These are phyloP conservation scores for Taxillus chinensis DNA, from an alignment of 164 flowering plant species.

Conservation along the genomic window DNA sequence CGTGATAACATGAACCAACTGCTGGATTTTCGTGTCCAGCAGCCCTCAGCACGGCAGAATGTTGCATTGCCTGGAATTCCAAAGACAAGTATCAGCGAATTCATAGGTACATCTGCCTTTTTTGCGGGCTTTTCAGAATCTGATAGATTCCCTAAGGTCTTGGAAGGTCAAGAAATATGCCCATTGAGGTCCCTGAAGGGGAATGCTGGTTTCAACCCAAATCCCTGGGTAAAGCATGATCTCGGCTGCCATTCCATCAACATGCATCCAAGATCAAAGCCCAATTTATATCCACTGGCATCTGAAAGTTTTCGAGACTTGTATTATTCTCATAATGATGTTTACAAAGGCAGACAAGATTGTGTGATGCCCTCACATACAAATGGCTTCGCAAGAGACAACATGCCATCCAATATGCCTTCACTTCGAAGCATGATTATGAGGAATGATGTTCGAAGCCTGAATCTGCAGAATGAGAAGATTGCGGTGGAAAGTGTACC, in stretches of 20 bases:
- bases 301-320: conserved; percentile 31
- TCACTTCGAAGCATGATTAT: conserved; percentile 15
- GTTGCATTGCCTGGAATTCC: conserved; percentile 18
- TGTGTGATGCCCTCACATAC: conserved; percentile 18
- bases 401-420: conserved; percentile 15
- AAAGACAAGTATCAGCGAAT: conserved; percentile 18
- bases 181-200: conserved; percentile 39
- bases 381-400: conserved; percentile 24
- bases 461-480: conserved; percentile 19
- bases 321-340: conserved; percentile 29
- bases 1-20: conserved; percentile 38
- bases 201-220: conserved; percentile 23
- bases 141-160: conserved; percentile 70
- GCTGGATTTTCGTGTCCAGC: conserved; percentile 35
- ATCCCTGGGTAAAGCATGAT: conserved; percentile 33
- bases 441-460: conserved; percentile 17
- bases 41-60: conserved; percentile 19
- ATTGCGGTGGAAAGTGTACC: conserved; percentile 18
- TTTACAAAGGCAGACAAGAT: conserved; percentile 20
- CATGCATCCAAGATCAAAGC: conserved; percentile 29
- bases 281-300: conserved; percentile 41
- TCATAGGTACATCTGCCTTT: conserved; percentile 23
- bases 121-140: conserved; percentile 65
- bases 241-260: conserved; percentile 27
- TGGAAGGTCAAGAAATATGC: conserved; percentile 99